Evolutionary conservation across 2,329 filamentous ascomycete genomes (phyloP), one percentile per base, ranked within the genome.

Genomic region (Penicillium sp.): DNA sequence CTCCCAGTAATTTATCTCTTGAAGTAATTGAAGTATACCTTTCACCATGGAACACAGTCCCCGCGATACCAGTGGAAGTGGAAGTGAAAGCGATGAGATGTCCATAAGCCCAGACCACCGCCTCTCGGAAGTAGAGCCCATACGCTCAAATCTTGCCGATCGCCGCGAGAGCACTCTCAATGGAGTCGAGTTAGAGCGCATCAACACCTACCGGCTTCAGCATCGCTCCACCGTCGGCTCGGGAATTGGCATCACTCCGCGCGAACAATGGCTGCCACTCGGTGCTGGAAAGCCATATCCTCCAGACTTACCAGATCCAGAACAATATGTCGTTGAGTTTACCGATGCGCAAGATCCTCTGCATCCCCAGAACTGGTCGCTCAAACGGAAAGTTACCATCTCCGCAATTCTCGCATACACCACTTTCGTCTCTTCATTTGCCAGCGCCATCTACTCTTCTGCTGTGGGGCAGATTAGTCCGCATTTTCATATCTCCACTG

Each of bases 381-480:
- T 57, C 16, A 67, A 67, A 51, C 76, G 72, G 62, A 83, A 81
- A 36, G 44, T n/a, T n/a, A n/a, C n/a, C n/a, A n/a, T n/a, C n/a
- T n/a, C n/a, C n/a, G n/a, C n/a, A n/a, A n/a, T n/a, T n/a, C n/a
- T n/a, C n/a, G n/a, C n/a, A n/a, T n/a, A n/a, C n/a, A n/a, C n/a
- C n/a, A 83, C 81, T 3, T 72, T 84, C 38, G 69, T 74, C 1
- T 72, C 77, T 0, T 78, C 81, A 0, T 83, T 84, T 55, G 76
- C 77, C 0, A 75, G 72, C 8, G 87, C 84, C 69, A 86, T 90
- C 63, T 91, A 89, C 75, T 89, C 87, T 1, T 76, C 85, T 14
- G 86, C 86, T 4, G 88, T 86, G 0, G 56, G 56, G 4, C 62
- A 75, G 6, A 78, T 90, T 7, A 80, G 83, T 11, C 43, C 54